Evolutionary conservation across 257 asterid species (phyloP).

Genomic region (Verbascum thapsus): DNA sequence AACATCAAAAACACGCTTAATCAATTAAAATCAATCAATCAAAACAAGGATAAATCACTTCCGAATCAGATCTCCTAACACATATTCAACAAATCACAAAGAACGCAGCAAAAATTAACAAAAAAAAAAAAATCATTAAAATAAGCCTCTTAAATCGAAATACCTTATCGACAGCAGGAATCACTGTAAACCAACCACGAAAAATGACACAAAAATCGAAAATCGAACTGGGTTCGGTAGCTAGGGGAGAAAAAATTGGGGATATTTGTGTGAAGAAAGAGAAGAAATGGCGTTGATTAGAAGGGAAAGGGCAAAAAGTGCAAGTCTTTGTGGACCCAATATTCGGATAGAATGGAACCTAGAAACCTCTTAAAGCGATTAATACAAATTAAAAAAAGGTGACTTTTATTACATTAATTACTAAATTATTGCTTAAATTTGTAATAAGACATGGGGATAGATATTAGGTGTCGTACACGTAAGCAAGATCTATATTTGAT

Average conservation of each 20-base stretch:
- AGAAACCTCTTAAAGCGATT: slow-evolving; percentile 33
- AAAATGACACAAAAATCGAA: slow-evolving; percentile 15
- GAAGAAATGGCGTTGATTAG: slow-evolving; percentile 19
- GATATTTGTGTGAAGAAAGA: slow-evolving; percentile 25
- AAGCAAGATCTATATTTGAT: slow-evolving; percentile 23
- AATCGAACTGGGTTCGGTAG: slow-evolving; percentile 24
- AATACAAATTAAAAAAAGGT: slow-evolving; percentile 25
- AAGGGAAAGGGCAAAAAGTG: slow-evolving; percentile 43
- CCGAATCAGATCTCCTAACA: slow-evolving; percentile 1
- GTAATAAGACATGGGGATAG: not conserved
- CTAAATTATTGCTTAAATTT: slow-evolving; percentile 15
- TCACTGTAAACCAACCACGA: not conserved
- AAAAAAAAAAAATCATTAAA: not conserved
- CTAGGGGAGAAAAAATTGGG: slow-evolving; percentile 2
- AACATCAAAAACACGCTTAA: not conserved
- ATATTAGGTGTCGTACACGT: slow-evolving; percentile 23
- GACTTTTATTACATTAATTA: slow-evolving; percentile 21
- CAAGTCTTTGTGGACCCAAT: slow-evolving; percentile 57
- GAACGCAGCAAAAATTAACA: slow-evolving; percentile 20
- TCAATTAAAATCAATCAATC: not conserved
- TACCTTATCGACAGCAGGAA: slow-evolving; percentile 32
- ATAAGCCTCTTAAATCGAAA: slow-evolving; percentile 1
- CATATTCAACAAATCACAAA: not conserved
- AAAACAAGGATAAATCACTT: slow-evolving; percentile 23
- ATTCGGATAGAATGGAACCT: slow-evolving; percentile 43